These are phyloP conservation scores for Cutaneotrichosporon arboriforme DNA, from an alignment of 1,284 basidiomycete genomes.

Conservation along the genomic window DNA sequence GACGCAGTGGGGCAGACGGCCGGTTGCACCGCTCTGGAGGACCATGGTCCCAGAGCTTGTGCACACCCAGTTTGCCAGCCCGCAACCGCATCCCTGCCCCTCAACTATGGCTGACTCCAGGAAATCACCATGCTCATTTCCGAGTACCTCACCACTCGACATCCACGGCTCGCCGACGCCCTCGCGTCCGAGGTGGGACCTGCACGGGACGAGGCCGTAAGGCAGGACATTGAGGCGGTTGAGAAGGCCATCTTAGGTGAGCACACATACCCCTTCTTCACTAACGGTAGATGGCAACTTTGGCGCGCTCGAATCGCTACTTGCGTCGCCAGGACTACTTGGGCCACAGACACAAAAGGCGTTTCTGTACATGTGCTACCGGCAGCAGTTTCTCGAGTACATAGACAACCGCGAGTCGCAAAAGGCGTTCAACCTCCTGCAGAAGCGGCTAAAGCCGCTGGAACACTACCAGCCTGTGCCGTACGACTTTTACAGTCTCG, in stretches of 20 bases:
- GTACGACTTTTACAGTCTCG: constrained; percentile 51
- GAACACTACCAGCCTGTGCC: constrained; percentile 53
- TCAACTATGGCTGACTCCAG: constrained; percentile 20
- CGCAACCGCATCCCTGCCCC: too few species aligned
- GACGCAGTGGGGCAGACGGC: not conserved
- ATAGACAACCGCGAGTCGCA: constrained; percentile 51
- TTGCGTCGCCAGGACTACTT: constrained; percentile 44
- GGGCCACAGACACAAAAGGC: constrained; percentile 49
- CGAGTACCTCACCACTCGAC: constrained; percentile 49
- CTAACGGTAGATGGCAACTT: constrained; percentile 49
- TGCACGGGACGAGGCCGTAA: constrained; percentile 28
- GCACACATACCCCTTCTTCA: not conserved
- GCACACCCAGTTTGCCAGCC: not conserved
- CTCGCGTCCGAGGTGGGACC: constrained; percentile 47
- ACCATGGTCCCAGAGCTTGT: not conserved
- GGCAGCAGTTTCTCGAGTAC: constrained; percentile 50
- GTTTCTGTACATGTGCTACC: constrained; percentile 47
- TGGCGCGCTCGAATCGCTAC: constrained; percentile 47
- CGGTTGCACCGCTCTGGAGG: not conserved
- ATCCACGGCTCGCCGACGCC: constrained; percentile 42
- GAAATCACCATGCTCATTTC: constrained; percentile 46
- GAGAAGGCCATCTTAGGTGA: constrained; percentile 47
- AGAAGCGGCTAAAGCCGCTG: constrained; percentile 51
- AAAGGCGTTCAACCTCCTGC: constrained; percentile 52
- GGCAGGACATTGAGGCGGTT: constrained; percentile 43